Percentiles rank a stretch among this genome's conserved stretches.
Evolutionary conservation across 2,329 filamentous ascomycete genomes (phyloP).

Genomic region (Colletotrichum acutatum): DNA sequence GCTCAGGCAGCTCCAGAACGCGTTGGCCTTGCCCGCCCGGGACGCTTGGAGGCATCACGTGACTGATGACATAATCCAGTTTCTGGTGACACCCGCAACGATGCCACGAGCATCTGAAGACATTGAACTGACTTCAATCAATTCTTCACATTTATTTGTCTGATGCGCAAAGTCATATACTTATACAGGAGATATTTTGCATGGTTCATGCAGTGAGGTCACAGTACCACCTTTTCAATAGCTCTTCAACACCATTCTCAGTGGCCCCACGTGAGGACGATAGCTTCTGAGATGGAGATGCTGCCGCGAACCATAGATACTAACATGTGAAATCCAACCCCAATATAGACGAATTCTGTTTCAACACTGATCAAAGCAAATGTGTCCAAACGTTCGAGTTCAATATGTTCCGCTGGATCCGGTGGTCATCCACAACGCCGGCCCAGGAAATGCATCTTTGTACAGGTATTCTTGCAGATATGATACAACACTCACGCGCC

Average conservation of each 20-base stretch:
- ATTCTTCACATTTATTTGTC: too few relatives aligned
- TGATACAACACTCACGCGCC: not conserved
- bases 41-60: constrained; percentile 36
- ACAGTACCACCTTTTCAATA: not conserved
- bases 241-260: not conserved
- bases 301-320: not conserved
- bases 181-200: too few relatives aligned
- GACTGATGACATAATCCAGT: constrained; percentile 22
- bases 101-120: not conserved
- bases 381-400: not conserved
- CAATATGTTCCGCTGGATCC: not conserved
- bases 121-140: not conserved
- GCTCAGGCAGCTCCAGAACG: constrained; percentile 61
- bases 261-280: not conserved
- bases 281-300: not conserved
- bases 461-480: not conserved
- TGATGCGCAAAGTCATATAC: too few relatives aligned
- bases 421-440: not conserved
- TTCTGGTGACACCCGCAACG: rapidly evolving
- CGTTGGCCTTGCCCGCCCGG: constrained; percentile 42
- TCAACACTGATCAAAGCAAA: not conserved
- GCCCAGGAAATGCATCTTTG: not conserved
- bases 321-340: not conserved
- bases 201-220: too few relatives aligned
- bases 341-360: too few relatives aligned